Base-by-base conservation (phyloP, 2,329 filamentous ascomycete genomes). In the Aspergillus pseudoterreus region DNA sequence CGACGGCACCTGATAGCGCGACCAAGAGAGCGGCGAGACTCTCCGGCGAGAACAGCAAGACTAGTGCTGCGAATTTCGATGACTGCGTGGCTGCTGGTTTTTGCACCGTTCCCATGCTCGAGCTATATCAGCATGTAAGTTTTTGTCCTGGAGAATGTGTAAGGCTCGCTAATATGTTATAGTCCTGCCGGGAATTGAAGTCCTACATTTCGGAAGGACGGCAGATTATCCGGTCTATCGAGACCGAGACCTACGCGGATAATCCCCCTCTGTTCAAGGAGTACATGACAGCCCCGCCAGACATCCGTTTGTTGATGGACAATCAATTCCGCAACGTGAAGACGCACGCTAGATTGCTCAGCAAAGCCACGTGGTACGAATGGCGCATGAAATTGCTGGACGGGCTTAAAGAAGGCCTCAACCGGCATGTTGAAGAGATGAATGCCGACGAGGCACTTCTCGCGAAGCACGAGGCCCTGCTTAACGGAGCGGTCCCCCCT, bases 311-410 rank as follows among this genome's bases (percentile, higher is more conserved):
- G 3, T 79, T 95, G 47, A 95, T 99, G 86, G 92, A 99, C 73
- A 94, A 89, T 58, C 92, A 97, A 67, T 94, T 99, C 78, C 94
- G 95, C 71, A 96, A 97, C 64, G 88, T 96, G 71, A 97, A 96
- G 76, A 92, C 90, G 0, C 88, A 95, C 68, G 90, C 92, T 14
- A 83, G 94, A 22, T 79, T 96, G 12, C 78, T 92, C 47, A 96
- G 92, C 74, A 96, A 96, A 68, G 90, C 90, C 51, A 92, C 94
- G 77, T 99, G 94, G 94, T 99, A 99, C 68, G 88, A 92, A 64
- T 99, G 94, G 94, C 86, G 94, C 38, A 92, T 89, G 79, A 92
- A 94, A 63, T 80, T 97, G 21, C 85, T 88, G 27, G 80, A 91
- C 50, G 88, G 90, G 15, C 79, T 99, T 35, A 91, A 88, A 65